Base-by-base conservation (phyloP, 2,329 filamentous ascomycete species). In the Leptodontidium sp. region DNA sequence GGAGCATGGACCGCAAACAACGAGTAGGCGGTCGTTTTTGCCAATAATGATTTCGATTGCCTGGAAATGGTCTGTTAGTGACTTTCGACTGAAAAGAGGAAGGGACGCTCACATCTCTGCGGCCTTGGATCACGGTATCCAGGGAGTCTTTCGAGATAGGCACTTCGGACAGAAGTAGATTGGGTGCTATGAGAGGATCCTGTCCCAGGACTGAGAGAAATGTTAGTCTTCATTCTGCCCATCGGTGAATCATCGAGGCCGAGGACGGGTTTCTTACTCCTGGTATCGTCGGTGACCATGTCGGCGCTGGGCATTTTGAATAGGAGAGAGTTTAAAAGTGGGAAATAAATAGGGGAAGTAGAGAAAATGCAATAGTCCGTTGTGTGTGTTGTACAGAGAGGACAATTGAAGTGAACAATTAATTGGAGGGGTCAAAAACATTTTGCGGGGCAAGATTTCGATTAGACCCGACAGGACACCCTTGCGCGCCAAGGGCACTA, bases 1-100 rank as follows among this genome's bases (percentile, higher is more conserved):
- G 35, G 94, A 98, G 86, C 96, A 99, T 64, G 96, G 96, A 1
- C 96, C 96, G 78, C 97, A 92, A 78, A 99, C 90, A 77, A 98
- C 96, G 71, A 99, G 88, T 43, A 99, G 91, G 70, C 94, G 92
- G 84, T 97, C 93, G 81, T 73, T 75, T 53, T 66, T 67, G 52
- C 76, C 74, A 76, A 78, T 79, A 47, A 80, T 76, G 64, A 78
- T 76, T 17, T 78, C 74, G 53, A 79, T 64, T 40, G 86, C 87
- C 77, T 61, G 38, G 38, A 21, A 29, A 26, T 45, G 21, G 57
- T 21, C 38, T 11, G 15, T 58, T n/a, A 58, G 53, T 58, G 53
- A 14, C 32, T n/a, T 26, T 38, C 17, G 26, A 38, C 17, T 6
- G 6, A 9, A 32, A 38, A 58, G n/a, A 8, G 4, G 15, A 32